Conservation (phyloP, 768 basidiomycete genomes). For the Punctularia strigosozonata region DNA sequence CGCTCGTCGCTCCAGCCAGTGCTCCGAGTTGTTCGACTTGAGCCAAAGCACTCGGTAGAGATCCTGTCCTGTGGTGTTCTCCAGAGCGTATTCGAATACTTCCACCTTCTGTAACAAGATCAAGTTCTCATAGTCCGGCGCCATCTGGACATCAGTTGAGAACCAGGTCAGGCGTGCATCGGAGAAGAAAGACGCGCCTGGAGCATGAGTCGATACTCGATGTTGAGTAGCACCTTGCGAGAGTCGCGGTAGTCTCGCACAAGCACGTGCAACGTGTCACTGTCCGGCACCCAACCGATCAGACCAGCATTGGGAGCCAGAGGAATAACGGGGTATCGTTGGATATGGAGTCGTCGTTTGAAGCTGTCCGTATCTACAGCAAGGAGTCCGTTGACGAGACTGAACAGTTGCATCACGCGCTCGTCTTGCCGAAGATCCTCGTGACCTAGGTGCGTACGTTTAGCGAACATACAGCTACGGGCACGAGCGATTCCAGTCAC, state of each 20-base stretch:
- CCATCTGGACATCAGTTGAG: constrained; percentile 57
- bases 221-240: constrained; percentile 91
- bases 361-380: constrained; percentile 90
- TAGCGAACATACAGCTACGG: not conserved
- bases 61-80: constrained; percentile 98
- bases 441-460: constrained; percentile 47
- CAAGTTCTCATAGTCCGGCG: constrained; percentile 93
- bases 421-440: constrained; percentile 99
- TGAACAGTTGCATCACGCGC: constrained; percentile 97
- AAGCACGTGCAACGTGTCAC: constrained; percentile 90
- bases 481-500: constrained; percentile 22
- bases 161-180: not conserved
- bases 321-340: constrained; percentile 86
- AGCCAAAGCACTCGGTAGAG: constrained; percentile 95
- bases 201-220: constrained; percentile 97
- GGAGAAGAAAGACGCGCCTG: constrained; percentile 40
- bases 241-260: constrained; percentile 95
- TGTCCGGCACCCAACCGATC: constrained; percentile 91
- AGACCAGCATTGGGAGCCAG: constrained; percentile 93
- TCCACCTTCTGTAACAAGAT: constrained; percentile 95
- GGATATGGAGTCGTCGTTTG: constrained; percentile 92
- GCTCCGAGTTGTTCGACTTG: constrained; percentile 89
- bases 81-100: constrained; percentile 96
- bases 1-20: constrained; percentile 93
- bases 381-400: constrained; percentile 90